A percentile compares a stretch with the other conserved stretches of the same genome.
Evolutionary conservation across 1,139 yeast genomes (phyloP).

Genomic region (Yamadazyma buinensis): DNA sequence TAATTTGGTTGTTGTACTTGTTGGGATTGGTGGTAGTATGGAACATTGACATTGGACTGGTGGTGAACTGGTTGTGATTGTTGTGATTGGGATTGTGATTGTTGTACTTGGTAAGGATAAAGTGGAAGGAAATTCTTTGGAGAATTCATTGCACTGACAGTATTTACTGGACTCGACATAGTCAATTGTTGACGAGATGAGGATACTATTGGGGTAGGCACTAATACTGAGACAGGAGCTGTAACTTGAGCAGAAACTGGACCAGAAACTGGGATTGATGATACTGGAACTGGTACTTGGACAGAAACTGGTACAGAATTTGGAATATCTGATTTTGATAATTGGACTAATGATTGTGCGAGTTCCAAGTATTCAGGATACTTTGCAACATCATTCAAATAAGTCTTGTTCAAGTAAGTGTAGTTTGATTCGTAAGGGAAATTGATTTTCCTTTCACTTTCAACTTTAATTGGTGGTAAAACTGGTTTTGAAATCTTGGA

Average conservation of each 20-base stretch:
- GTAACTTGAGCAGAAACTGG: slow-evolving; percentile 3
- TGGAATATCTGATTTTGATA: slow-evolving; percentile 19
- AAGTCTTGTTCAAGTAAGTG: slow-evolving; percentile 46
- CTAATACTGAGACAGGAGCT: no score
- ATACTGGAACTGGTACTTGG: slow-evolving; percentile 1
- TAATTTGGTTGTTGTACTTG: slow-evolving; percentile 1
- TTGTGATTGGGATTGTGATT: slow-evolving; percentile 4
- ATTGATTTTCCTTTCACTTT: slow-evolving; percentile 39
- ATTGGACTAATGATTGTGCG: slow-evolving; percentile 41
- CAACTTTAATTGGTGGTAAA: slow-evolving; percentile 23
- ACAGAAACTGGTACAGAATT: slow-evolving; percentile 2
- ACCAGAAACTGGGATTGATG: no score
- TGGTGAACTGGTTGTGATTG: slow-evolving; percentile 3
- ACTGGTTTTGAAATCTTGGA: slow-evolving; percentile 32
- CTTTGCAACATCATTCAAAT: slow-evolving; percentile 41
- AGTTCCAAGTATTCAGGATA: slow-evolving; percentile 49
- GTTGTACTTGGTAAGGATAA: slow-evolving; percentile 14
- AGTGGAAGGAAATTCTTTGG: slow-evolving; percentile 13
- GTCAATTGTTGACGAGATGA: no score
- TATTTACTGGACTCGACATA: no score
- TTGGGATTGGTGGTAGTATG: slow-evolving; percentile 9
- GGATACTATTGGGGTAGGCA: no score
- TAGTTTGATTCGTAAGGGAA: slow-evolving; percentile 56
- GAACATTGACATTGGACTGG: neutral
- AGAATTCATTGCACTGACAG: slow-evolving; percentile 2